Conservation (phyloP, 768 basidiomycete genomes). For the Rhodotorula sphaerocarpa region DNA sequence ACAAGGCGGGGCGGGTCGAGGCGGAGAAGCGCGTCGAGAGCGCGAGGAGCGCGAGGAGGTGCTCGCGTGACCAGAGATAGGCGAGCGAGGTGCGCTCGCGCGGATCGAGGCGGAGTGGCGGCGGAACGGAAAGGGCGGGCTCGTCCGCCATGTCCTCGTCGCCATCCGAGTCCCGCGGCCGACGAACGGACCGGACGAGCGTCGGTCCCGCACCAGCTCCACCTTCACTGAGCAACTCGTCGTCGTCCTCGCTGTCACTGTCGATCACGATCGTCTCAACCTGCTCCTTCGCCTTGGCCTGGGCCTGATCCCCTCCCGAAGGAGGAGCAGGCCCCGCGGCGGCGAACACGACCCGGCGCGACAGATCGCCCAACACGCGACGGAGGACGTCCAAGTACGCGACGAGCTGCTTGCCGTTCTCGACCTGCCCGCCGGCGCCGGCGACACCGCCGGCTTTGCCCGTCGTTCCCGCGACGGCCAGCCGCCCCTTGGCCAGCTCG, state of each 20-base stretch:
- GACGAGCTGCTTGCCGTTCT: conserved; percentile 1
- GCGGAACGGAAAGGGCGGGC: background rate
- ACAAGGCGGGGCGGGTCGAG: conserved; percentile 50
- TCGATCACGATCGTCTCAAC: background rate
- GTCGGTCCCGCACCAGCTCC: too few species aligned
- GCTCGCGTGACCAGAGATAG: background rate
- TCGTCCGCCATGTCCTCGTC: background rate
- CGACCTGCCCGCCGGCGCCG: background rate
- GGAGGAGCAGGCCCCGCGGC: background rate
- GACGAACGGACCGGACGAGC: too few species aligned
- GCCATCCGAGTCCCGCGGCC: background rate
- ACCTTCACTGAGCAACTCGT: background rate
- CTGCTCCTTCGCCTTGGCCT: background rate
- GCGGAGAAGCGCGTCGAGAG: conserved; percentile 55
- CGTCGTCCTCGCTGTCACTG: conserved; percentile 5
- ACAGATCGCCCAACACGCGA: conserved; percentile 2
- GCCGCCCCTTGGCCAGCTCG: background rate
- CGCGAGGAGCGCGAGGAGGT: conserved; percentile 21
- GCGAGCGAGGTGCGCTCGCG: conserved; percentile 6
- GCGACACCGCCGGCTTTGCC: background rate
- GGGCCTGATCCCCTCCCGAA: background rate
- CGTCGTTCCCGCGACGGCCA: background rate
- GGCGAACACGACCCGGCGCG: too few species aligned
- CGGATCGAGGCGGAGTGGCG: background rate
- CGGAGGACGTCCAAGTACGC: conserved; percentile 8